Evolutionary conservation across 1,284 basidiomycete species (phyloP).

Genomic region (Trametes versicolor): DNA sequence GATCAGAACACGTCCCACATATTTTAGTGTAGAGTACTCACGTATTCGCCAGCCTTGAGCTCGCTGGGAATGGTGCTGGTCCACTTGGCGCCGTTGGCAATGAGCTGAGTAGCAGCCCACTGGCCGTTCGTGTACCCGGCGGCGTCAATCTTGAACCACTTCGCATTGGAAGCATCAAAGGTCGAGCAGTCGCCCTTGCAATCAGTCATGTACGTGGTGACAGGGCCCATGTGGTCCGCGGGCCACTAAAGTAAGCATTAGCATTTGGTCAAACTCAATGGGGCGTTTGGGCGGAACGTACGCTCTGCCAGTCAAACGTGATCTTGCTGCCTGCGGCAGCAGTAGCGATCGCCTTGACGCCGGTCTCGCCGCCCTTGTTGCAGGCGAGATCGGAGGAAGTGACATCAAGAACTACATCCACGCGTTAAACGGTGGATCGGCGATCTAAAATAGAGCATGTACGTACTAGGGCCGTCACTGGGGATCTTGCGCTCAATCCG

Average conservation of each 20-base stretch:
- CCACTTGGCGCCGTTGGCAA: slow-evolving; percentile 42
- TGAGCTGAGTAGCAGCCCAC: slow-evolving; percentile 47
- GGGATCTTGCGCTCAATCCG: slow-evolving; percentile 46
- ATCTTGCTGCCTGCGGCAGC: slow-evolving; percentile 42
- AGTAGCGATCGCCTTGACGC: slow-evolving; percentile 37
- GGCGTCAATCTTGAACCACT: slow-evolving; percentile 52
- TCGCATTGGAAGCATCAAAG: slow-evolving; percentile 45
- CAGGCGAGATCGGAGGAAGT: slow-evolving; percentile 42
- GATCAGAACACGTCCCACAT: too few relatives aligned
- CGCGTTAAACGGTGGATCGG: slow-evolving; percentile 7
- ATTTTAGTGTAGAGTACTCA: slow-evolving; percentile 26
- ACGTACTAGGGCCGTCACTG: slow-evolving; percentile 45
- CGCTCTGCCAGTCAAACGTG: slow-evolving; percentile 43
- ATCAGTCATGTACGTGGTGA: slow-evolving; percentile 51
- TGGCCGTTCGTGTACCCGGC: slow-evolving; percentile 46
- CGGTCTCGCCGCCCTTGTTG: slow-evolving; percentile 44
- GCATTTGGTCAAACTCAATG: not conserved
- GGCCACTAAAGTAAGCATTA: slow-evolving; percentile 23
- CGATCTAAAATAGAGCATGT: slow-evolving; percentile 3
- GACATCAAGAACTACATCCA: slow-evolving; percentile 37
- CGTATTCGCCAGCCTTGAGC: slow-evolving; percentile 50
- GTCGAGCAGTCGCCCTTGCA: slow-evolving; percentile 49
- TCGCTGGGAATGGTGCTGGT: slow-evolving; percentile 46
- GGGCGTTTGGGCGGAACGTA: slow-evolving; percentile 23
- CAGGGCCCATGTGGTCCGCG: slow-evolving; percentile 46